These are phyloP conservation scores for Nemania sp. DNA, from an alignment of 2,329 filamentous ascomycete genomes.

Conservation along the genomic window DNA sequence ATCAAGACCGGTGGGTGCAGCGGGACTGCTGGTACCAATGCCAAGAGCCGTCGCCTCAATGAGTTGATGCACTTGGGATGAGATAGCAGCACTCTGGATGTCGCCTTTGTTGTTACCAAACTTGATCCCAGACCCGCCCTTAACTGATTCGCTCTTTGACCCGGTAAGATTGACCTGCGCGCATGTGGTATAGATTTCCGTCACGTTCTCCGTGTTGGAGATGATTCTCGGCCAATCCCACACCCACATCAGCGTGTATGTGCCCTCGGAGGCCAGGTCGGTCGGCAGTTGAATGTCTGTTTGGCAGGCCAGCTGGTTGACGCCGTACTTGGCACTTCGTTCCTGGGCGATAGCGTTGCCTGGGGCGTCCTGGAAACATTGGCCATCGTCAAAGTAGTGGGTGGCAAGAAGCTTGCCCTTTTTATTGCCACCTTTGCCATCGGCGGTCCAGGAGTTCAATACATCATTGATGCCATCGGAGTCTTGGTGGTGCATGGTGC, in stretches of 20 bases:
- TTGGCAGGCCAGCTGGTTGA: constrained; percentile 80
- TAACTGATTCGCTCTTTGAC: constrained; percentile 41
- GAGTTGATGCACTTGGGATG: constrained; percentile 59
- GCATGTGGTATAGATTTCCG: constrained; percentile 71
- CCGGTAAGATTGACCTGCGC: constrained; percentile 51
- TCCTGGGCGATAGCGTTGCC: constrained; percentile 62
- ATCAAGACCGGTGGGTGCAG: constrained; percentile 44
- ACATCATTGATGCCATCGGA: constrained; percentile 60
- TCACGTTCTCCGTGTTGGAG: constrained; percentile 57
- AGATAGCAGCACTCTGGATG: constrained; percentile 51
- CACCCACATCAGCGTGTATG: constrained; percentile 92
- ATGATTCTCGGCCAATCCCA: constrained; percentile 88
- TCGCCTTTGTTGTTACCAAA: constrained; percentile 50
- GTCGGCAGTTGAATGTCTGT: constrained; percentile 80
- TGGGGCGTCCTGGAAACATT: constrained; percentile 78
- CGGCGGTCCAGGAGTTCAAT: constrained; percentile 80
- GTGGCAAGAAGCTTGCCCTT: constrained; percentile 81
- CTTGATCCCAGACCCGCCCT: constrained; percentile 54
- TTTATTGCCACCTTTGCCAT: constrained; percentile 83
- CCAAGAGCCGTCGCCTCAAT: constrained; percentile 54
- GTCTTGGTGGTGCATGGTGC: constrained; percentile 69
- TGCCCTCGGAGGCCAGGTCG: constrained; percentile 69
- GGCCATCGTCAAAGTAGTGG: constrained; percentile 88
- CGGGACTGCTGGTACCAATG: constrained; percentile 44
- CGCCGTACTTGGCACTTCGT: constrained; percentile 69